A percentile compares a stretch with the other conserved stretches of the same genome.
Conservation (phyloP, 257 asterid species). For the Petunia secreta region DNA sequence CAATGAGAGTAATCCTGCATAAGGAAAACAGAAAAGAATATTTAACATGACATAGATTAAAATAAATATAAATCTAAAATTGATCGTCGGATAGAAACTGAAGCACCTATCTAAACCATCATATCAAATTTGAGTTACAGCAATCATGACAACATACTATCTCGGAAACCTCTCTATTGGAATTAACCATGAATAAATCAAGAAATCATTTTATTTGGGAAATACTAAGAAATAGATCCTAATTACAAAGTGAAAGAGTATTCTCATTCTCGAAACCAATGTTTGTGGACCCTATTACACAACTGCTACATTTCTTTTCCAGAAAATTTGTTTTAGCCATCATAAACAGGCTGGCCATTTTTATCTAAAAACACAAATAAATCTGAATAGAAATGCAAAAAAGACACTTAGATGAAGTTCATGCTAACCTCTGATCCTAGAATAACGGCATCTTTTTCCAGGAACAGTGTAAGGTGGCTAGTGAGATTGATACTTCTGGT, state of each 20-base stretch:
- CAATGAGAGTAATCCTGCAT: slow-evolving; percentile 44
- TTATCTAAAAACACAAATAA: not conserved
- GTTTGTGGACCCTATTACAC: not conserved
- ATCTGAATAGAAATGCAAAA: not conserved
- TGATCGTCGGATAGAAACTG: not conserved
- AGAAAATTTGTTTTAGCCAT: not conserved
- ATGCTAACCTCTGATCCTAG: slow-evolving; percentile 82
- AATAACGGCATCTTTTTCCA: slow-evolving; percentile 85
- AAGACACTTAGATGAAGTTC: not conserved
- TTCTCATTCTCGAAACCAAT: not conserved
- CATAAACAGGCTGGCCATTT: not conserved
- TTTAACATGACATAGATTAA: not conserved
- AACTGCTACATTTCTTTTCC: not conserved
- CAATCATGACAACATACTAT: not conserved
- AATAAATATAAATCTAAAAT: not conserved
- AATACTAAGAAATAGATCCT: not conserved
- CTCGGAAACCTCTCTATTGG: not conserved
- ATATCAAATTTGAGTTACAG: not conserved
- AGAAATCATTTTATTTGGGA: slow-evolving; percentile 19
- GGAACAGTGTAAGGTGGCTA: slow-evolving; percentile 92
- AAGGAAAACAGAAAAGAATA: not conserved
- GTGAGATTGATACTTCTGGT: slow-evolving; percentile 89
- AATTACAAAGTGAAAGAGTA: not conserved
- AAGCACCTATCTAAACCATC: not conserved
- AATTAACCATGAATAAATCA: not conserved